Percentiles rank a stretch among this genome's conserved stretches.
Evolutionary conservation across 2,329 filamentous ascomycete species (phyloP).

Genomic region (Fusarium sp.): DNA sequence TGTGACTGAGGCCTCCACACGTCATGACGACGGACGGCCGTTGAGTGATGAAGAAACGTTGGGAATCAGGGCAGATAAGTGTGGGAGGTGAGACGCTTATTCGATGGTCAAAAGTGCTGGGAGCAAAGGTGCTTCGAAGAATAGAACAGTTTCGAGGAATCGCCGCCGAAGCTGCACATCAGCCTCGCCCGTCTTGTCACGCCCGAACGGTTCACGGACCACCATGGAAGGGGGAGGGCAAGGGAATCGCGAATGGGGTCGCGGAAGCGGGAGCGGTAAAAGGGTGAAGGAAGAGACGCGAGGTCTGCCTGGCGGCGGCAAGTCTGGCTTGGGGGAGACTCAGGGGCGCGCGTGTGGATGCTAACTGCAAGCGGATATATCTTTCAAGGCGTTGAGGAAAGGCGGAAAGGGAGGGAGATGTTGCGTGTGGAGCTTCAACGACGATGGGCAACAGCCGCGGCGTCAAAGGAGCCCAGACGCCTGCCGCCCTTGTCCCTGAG

Average conservation of each 20-base stretch:
- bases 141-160: slow-evolving; percentile 25
- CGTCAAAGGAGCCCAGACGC: slow-evolving; percentile 10
- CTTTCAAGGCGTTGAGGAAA: slow-evolving; percentile 21
- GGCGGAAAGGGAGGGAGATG: neutral
- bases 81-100: slow-evolving; percentile 33
- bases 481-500: slow-evolving; percentile 6
- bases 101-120: slow-evolving; percentile 20
- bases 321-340: neutral
- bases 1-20: slow-evolving; percentile 38
- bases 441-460: slow-evolving; percentile 27
- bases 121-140: slow-evolving; percentile 17
- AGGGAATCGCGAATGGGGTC: slow-evolving; percentile 7
- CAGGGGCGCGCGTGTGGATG: neutral
- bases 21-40: slow-evolving; percentile 2
- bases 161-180: slow-evolving; percentile 25
- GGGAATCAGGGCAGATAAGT: neutral
- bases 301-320: slow-evolving; percentile 15
- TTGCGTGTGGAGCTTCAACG: slow-evolving; percentile 6
- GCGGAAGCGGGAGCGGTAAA: slow-evolving; percentile 15
- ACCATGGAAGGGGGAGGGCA: slow-evolving; percentile 10
- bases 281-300: slow-evolving; percentile 16
- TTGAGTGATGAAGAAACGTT: slow-evolving; percentile 11
- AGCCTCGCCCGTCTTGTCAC: slow-evolving; percentile 35
- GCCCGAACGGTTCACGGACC: slow-evolving; percentile 20
- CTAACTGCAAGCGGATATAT: slow-evolving; percentile 39